Percentiles rank a stretch among this genome's conserved stretches.
phyloP scores from a whole-genome alignment of 2,329 filamentous ascomycete species.

The Epichloe sp. region DNA sequence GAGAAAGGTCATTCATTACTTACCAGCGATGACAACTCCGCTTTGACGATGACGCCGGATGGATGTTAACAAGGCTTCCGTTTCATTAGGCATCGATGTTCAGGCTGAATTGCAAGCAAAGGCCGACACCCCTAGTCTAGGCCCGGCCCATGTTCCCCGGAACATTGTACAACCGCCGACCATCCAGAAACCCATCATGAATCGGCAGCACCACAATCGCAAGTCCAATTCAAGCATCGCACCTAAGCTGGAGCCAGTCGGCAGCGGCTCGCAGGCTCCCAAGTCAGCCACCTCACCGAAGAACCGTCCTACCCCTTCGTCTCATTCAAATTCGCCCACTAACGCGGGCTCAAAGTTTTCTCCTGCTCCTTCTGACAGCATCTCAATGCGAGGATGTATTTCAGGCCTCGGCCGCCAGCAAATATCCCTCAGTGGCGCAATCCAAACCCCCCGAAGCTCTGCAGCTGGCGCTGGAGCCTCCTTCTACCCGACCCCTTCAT shows the following conservation, averaged over 20 bases:
- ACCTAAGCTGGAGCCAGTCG: conserved; percentile 54
- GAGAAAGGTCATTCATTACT: conserved; percentile 67
- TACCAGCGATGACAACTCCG: neutral
- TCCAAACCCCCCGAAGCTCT: conserved; percentile 17
- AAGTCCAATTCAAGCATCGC: conserved; percentile 61
- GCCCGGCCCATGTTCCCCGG: conserved; percentile 53
- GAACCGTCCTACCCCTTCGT: conserved; percentile 69
- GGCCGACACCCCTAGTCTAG: conserved; percentile 72
- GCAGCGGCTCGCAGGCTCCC: conserved; percentile 32
- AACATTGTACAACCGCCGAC: conserved; percentile 60
- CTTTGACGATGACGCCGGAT: neutral
- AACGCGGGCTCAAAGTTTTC: conserved; percentile 33
- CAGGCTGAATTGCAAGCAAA: conserved; percentile 91
- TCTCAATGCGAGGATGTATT: conserved; percentile 29
- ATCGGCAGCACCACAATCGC: conserved; percentile 63
- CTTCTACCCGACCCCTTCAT: conserved; percentile 70
- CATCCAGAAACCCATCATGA: conserved; percentile 69
- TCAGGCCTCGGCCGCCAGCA: conserved; percentile 19
- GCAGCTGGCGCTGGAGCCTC: conserved; percentile 27
- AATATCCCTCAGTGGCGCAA: conserved; percentile 16
- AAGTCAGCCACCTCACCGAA: conserved; percentile 53
- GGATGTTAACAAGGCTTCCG: neutral
- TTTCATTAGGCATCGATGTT: conserved; percentile 74
- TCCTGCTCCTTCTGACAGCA: conserved; percentile 33
- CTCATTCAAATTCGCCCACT: conserved; percentile 50